Conservation (phyloP, 805 yeast genomes). For the Tetrapisispora arboricola region DNA sequence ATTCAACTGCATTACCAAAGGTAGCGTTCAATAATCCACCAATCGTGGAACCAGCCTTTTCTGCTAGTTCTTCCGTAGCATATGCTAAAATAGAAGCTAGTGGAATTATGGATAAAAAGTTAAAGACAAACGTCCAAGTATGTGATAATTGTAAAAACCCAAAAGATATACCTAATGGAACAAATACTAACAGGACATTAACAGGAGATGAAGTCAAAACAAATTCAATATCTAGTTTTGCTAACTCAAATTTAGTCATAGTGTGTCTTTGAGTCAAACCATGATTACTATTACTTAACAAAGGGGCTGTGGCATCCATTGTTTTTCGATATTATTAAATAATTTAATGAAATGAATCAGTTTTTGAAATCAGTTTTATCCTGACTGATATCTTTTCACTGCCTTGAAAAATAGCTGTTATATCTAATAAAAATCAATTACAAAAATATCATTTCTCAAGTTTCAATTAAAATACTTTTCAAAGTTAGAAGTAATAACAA, state of each 20-base stretch:
- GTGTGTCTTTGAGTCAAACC: slow-evolving; percentile 1
- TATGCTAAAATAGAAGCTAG: slow-evolving; percentile 81
- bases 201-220: slow-evolving; percentile 53
- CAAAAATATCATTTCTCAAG: too few species aligned
- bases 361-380: too few species aligned
- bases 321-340: too few species aligned
- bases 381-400: too few species aligned
- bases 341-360: too few species aligned
- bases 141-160: slow-evolving; percentile 50
- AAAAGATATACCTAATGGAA: slow-evolving; percentile 80
- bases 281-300: slow-evolving; percentile 5
- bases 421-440: too few species aligned
- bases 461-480: too few species aligned
- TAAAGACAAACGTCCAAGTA: slow-evolving; percentile 51
- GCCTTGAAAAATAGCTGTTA: too few species aligned
- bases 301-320: slow-evolving; percentile 4
- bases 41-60: slow-evolving; percentile 78
- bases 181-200: slow-evolving; percentile 67
- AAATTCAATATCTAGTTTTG: slow-evolving; percentile 16
- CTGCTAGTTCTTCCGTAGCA: slow-evolving; percentile 89
- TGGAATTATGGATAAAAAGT: slow-evolving; percentile 86
- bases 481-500: too few species aligned
- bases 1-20: slow-evolving; percentile 95
- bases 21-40: slow-evolving; percentile 96
- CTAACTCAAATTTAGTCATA: slow-evolving; percentile 12